These are phyloP conservation scores for Rhodotorula mucilaginosa DNA, from an alignment of 1,284 basidiomycete genomes.

Conservation along the genomic window DNA sequence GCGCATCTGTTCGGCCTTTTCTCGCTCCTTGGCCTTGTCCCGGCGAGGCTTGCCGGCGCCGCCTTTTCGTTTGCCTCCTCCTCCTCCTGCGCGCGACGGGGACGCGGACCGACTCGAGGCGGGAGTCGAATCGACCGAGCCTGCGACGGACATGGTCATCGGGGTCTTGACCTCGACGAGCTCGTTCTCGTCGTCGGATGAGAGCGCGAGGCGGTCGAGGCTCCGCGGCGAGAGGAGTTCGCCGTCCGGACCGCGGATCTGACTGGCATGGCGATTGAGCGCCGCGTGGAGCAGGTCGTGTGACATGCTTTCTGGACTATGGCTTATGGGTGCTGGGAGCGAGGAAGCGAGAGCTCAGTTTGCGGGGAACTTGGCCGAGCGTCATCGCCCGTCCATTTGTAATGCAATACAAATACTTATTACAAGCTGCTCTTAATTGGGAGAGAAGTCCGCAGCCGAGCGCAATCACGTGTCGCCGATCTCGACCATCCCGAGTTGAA, in stretches of 20 bases:
- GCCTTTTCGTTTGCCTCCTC: conserved; percentile 5
- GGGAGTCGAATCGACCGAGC: conserved; percentile 19
- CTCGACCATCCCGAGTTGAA: too few relatives aligned
- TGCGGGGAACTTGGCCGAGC: not conserved
- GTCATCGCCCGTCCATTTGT: too few relatives aligned
- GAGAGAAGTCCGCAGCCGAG: too few relatives aligned
- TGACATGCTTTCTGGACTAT: conserved; percentile 2
- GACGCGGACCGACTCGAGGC: conserved; percentile 23
- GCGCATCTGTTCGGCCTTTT: conserved; percentile 32
- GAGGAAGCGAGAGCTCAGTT: not conserved
- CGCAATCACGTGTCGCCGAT: too few relatives aligned
- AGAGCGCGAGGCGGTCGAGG: conserved; percentile 14
- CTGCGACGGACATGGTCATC: conserved; percentile 10
- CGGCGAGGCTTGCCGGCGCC: conserved; percentile 37
- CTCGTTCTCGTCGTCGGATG: conserved; percentile 28
- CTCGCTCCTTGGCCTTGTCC: conserved; percentile 38
- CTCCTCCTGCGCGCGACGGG: conserved; percentile 9
- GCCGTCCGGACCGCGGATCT: conserved; percentile 12
- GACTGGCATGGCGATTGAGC: conserved; percentile 20
- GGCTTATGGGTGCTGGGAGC: not conserved
- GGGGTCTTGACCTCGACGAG: conserved; percentile 36
- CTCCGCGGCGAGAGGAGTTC: conserved; percentile 11
- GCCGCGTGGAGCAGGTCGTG: conserved; percentile 34
- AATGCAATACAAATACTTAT: too few relatives aligned
- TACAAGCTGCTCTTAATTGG: too few relatives aligned